phyloP scores from a whole-genome alignment of 352 stramenopile species.

The Globisporangium spiculum region DNA sequence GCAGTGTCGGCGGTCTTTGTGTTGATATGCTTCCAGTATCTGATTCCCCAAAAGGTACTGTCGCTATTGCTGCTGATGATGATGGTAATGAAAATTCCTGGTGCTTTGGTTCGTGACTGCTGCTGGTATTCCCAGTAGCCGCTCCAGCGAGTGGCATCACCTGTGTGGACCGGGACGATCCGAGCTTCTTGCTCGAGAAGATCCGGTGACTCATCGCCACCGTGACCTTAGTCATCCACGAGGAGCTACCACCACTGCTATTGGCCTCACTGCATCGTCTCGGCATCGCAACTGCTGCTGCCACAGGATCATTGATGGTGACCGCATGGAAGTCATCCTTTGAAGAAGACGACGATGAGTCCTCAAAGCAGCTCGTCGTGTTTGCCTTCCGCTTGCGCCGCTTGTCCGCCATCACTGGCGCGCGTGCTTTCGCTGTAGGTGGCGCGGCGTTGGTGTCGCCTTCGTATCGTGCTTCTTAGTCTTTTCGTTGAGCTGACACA shows the following conservation, averaged over 20 bases:
- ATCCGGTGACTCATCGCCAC: slow-evolving; percentile 59
- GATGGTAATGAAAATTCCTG: background rate
- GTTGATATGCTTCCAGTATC: no score
- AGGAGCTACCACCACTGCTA: slow-evolving; percentile 26
- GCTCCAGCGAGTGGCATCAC: slow-evolving; percentile 41
- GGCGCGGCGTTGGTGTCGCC: background rate
- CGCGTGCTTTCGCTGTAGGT: slow-evolving; percentile 10
- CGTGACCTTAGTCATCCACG: slow-evolving; percentile 70
- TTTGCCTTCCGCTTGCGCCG: slow-evolving; percentile 32
- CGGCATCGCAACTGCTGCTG: background rate
- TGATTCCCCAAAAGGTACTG: background rate
- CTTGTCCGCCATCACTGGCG: slow-evolving; percentile 36
- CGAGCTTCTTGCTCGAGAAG: slow-evolving; percentile 51
- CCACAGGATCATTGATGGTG: slow-evolving; percentile 17
- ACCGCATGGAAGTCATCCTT: slow-evolving; percentile 39
- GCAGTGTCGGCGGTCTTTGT: slow-evolving; percentile 12
- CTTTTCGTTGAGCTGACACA: background rate
- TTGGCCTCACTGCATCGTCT: slow-evolving; percentile 27
- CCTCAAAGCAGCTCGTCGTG: slow-evolving; percentile 22
- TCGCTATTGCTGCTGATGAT: background rate
- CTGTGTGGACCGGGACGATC: slow-evolving; percentile 53
- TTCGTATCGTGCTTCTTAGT: background rate
- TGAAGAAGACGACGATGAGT: slow-evolving; percentile 12
- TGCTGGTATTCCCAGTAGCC: background rate
- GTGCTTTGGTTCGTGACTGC: background rate